phyloP scores from a whole-genome alignment of 768 basidiomycete genomes.

The Lactarius hatsudake region DNA sequence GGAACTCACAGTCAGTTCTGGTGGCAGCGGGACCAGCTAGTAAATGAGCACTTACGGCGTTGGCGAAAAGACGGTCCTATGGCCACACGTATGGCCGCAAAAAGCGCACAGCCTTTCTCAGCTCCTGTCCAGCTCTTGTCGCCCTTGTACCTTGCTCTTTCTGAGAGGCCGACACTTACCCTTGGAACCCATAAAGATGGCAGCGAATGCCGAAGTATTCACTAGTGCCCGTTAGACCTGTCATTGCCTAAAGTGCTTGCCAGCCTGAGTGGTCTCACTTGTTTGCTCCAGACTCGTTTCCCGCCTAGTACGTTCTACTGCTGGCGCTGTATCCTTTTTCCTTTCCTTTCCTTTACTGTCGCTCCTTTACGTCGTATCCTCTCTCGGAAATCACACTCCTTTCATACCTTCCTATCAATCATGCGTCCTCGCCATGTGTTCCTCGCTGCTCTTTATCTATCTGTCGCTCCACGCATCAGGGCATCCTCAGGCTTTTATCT shows the following conservation, averaged over 20 bases:
- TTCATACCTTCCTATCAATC: constrained; percentile 28
- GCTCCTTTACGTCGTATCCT: constrained; percentile 32
- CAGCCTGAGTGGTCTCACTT: neutral
- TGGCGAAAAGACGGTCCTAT: too few species aligned
- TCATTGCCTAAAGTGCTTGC: too few species aligned
- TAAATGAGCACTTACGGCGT: too few species aligned
- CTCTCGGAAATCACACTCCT: constrained; percentile 26
- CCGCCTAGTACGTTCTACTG: constrained; percentile 2
- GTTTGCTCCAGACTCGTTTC: too few species aligned
- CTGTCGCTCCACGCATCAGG: constrained; percentile 9
- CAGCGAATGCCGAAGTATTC: neutral
- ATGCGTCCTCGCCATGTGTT: constrained; percentile 36
- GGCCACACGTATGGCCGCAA: too few species aligned
- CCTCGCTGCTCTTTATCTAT: constrained; percentile 16
- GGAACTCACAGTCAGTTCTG: too few species aligned
- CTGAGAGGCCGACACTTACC: neutral
- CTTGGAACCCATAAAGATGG: neutral
- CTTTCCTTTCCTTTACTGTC: constrained; percentile 28
- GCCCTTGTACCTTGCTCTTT: too few species aligned
- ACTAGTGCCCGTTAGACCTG: neutral
- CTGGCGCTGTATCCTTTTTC: constrained; percentile 13
- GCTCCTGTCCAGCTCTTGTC: too few species aligned
- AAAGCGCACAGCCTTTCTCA: too few species aligned
- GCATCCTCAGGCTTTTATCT: constrained; percentile 14
- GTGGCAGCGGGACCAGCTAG: too few species aligned